Base-by-base conservation (phyloP, 768 basidiomycete species). In the Leucocoprinus leucothites region DNA sequence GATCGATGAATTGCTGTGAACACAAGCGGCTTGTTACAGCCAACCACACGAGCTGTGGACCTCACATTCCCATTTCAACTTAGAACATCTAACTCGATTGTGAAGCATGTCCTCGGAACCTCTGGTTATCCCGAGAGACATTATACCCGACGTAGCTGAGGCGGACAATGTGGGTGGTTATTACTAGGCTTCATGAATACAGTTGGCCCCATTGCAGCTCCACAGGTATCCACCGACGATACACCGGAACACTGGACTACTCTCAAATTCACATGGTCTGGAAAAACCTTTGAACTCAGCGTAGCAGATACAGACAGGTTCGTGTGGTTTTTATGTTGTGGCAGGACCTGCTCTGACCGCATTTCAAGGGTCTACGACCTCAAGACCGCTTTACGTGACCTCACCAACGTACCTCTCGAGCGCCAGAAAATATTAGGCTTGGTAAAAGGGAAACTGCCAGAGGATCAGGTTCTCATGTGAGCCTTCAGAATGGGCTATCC, bases 391-490 rank as follows among this genome's bases (percentile, higher is more conserved):
- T 74, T 96, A 36, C 78, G 86, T 55, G 75, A 71, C 31, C 64
- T 92, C 49, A 96, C 92, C 3, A 80, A 76, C 52, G 92, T 96
- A 3, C 91, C 92, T 9, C 81, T 84, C 24, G 90, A 89, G 63
- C 77, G 91, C 6, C 91, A 94, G 73, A 95, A 96, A 73, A 85
- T 95, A 53, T 76, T 94, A 26, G 92, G 92, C 0, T 70, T 96
- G 22, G 85, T 88, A 26, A 92, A 90, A 63, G 89, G 89, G 24
- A 94, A 89, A 67, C 69, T 92, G 7, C 90, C 91, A 6, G 76
- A 81, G 1, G 91, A 95, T 62, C 82, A 89, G 57, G 83, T 72
- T 53, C 77, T 80, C 53, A 84, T 92, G 85, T 80, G 57, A 63
- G 75, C 60, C 14, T 38, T 44, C 26, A 71, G 63, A 48, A 73